phyloP scores from a whole-genome alignment of 2,329 filamentous ascomycete genomes.

The Pyrenophora teres region DNA sequence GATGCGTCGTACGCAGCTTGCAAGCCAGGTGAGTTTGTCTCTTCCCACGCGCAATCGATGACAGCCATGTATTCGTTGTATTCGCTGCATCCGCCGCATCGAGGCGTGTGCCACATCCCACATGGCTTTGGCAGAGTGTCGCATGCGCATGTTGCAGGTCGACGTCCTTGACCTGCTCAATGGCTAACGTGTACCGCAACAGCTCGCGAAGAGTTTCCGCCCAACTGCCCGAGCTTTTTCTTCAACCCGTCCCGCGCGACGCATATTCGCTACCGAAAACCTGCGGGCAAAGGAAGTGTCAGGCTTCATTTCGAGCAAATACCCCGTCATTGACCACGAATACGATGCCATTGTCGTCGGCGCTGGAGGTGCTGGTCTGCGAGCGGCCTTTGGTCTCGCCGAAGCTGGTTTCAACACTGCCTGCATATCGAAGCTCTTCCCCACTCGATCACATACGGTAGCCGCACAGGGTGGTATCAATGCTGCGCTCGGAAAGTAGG shows the following conservation, averaged over 20 bases:
- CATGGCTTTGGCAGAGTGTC: constrained; percentile 15
- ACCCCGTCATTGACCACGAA: constrained; percentile 97
- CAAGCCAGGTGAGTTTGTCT: constrained; percentile 44
- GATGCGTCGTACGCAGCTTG: constrained; percentile 47
- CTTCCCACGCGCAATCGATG: constrained; percentile 14
- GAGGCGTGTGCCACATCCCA: constrained; percentile 33
- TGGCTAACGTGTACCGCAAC: constrained; percentile 35
- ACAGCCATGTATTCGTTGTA: constrained; percentile 11
- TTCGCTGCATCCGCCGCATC: constrained; percentile 28
- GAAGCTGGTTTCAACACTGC: constrained; percentile 90
- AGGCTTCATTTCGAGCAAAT: constrained; percentile 83
- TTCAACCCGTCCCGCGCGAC: constrained; percentile 78
- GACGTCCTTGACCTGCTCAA: constrained; percentile 17
- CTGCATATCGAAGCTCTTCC: constrained; percentile 85
- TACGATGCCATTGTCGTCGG: constrained; percentile 97
- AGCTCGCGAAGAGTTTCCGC: constrained; percentile 69
- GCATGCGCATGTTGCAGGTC: constrained; percentile 5
- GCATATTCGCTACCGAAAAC: constrained; percentile 83
- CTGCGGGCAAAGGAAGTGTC: constrained; percentile 93
- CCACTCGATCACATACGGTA: constrained; percentile 83
- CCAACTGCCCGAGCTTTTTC: constrained; percentile 80
- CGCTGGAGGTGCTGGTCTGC: constrained; percentile 79
- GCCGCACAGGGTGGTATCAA: constrained; percentile 81
- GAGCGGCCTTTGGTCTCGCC: constrained; percentile 82
- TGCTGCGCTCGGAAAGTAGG: constrained; percentile 76